Percentiles rank a stretch among this genome's conserved stretches.
phyloP scores from a whole-genome alignment of 257 asterid species.

The Solanum chiquidenum region DNA sequence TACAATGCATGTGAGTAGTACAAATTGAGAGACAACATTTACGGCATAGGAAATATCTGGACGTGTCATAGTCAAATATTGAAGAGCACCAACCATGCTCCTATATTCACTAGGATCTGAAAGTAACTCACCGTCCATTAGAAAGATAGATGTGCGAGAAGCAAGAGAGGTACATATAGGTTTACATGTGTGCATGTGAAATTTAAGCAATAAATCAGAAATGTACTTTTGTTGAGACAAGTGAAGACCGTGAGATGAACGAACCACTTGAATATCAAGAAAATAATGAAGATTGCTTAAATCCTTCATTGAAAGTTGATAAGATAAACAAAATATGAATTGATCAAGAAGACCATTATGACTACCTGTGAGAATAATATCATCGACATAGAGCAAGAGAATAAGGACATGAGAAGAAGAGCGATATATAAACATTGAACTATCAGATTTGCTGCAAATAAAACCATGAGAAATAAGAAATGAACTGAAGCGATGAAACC shows the following conservation, averaged over 20 bases:
- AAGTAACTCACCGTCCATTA: not conserved
- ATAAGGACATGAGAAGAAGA: no score
- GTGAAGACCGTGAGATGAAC: not conserved
- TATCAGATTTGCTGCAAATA: no score
- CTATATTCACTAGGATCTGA: not conserved
- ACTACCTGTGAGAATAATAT: no score
- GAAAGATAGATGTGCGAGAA: not conserved
- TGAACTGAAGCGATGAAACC: no score
- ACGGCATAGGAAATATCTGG: not conserved
- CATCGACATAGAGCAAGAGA: no score
- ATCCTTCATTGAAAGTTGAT: no score
- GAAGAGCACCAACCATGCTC: not conserved
- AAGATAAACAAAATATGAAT: no score
- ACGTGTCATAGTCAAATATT: not conserved
- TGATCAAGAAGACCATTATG: no score
- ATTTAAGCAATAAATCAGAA: not conserved
- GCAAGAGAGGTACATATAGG: not conserved
- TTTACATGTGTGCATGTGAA: not conserved
- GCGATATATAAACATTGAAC: no score
- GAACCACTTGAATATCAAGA: not conserved
- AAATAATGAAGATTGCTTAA: not conserved
- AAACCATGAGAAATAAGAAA: no score
- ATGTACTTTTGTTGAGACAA: not conserved
- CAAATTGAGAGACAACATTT: not conserved
- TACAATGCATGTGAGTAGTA: not conserved